Evolutionary conservation across 805 yeast genomes (phyloP), one percentile per base, ranked within the genome.

Genomic region (Myxozyma neglecta): DNA sequence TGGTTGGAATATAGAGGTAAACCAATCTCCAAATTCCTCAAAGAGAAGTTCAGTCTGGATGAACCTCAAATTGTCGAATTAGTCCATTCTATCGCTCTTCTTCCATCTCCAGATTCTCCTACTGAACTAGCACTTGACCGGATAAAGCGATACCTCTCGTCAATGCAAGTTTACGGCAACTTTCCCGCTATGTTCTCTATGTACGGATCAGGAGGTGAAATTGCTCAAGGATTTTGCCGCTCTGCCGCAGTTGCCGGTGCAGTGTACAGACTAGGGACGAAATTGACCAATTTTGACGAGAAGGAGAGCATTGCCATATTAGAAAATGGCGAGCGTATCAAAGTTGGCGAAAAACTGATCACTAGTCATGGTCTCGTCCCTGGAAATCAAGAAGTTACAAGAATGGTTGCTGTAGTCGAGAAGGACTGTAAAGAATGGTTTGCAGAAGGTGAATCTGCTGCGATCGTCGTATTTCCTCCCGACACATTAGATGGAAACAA

Each of bases 201-300:
- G 78, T 93, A 86, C 76, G 99, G 98, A 60, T 96, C 97, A 1
- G 92, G 96, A 0, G 97, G 98, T 56, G 99, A 93, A 75, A 79
- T 93, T 34, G 86, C 96, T 14, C 99, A 93, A 77, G 99, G 97
- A 1, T 93, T 94, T 75, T 93, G 97, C 76, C 82, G 99, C 69
- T 88, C 96, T 60, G 98, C 98, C 3, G 99, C 99, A 13, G 98
- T 93, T 65, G 98, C 94, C 18, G 98, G 98, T 57, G 88, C 97
- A 57, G 90, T 96, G 39, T 93, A 94, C 76, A 90, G 91, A 74
- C 79, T 93, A 59, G 85, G 87, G 71, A 87, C 94, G 14, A 77
- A 80, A 44, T 75, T 93, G 56, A 76, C 76, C 5, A 83, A 84
- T 42, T 90, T 79, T 75, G 93, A 93, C 72, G 84, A 87, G 40